phyloP scores from a whole-genome alignment of 306 rosid genomes.

The barrel medic (Medicago truncatula) region DNA sequence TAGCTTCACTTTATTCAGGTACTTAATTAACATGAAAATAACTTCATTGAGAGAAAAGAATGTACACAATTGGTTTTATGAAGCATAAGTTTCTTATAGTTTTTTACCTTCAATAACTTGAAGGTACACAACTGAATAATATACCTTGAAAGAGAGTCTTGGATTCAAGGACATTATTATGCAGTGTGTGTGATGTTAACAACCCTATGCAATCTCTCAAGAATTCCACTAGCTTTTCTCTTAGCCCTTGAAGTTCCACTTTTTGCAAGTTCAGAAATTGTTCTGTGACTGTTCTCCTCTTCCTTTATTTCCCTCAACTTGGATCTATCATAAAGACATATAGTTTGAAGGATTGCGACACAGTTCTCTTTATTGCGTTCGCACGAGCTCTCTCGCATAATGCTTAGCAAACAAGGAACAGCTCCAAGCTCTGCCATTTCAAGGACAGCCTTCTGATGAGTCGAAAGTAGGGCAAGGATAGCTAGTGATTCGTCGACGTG shows the following conservation, averaged over 20 bases:
- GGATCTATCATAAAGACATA: slow-evolving; percentile 70
- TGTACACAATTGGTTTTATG: slow-evolving; percentile 53
- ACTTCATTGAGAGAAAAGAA: slow-evolving; percentile 46
- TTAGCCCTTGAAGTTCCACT: slow-evolving; percentile 94
- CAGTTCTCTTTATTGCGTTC: slow-evolving; percentile 85
- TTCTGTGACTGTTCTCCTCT: slow-evolving; percentile 69
- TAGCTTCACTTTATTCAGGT: slow-evolving; percentile 51
- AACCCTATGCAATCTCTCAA: slow-evolving; percentile 82
- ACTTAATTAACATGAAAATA: slow-evolving; percentile 47
- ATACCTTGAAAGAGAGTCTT: slow-evolving; percentile 13
- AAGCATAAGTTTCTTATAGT: slow-evolving; percentile 40
- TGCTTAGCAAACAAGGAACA: slow-evolving; percentile 65
- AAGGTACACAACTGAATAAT: slow-evolving; percentile 53
- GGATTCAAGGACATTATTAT: slow-evolving; percentile 48
- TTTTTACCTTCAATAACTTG: slow-evolving; percentile 37
- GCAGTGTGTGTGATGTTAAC: slow-evolving; percentile 88
- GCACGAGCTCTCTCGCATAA: slow-evolving; percentile 68
- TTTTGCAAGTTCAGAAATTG: slow-evolving; percentile 72
- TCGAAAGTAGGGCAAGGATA: slow-evolving; percentile 78
- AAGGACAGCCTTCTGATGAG: slow-evolving; percentile 68
- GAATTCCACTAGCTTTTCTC: slow-evolving; percentile 86
- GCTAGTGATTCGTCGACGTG: slow-evolving; percentile 76
- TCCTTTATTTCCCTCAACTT: slow-evolving; percentile 84
- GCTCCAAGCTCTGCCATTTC: slow-evolving; percentile 85
- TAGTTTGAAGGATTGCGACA: slow-evolving; percentile 69